Percentiles rank a stretch among this genome's conserved stretches.
These are phyloP conservation scores for Pichia sp. DNA, from an alignment of 1,139 yeast species.

Conservation along the genomic window DNA sequence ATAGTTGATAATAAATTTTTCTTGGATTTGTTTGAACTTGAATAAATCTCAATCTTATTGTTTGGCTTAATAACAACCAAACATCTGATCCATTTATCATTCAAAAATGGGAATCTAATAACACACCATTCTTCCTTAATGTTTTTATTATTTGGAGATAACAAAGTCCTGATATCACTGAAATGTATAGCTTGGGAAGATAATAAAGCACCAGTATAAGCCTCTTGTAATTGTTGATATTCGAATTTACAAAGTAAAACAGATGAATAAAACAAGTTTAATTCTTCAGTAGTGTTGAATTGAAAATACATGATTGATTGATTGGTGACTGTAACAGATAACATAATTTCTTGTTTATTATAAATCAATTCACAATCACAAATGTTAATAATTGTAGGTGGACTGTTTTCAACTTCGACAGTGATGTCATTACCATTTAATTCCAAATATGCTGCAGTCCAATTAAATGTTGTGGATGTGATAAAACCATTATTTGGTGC, in stretches of 20 bases:
- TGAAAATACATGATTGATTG: slow-evolving; percentile 34
- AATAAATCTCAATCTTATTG: slow-evolving; percentile 48
- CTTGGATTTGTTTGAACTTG: slow-evolving; percentile 38
- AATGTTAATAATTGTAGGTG: slow-evolving; percentile 44
- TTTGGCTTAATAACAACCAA: slow-evolving; percentile 35
- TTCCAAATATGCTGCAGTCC: slow-evolving; percentile 28
- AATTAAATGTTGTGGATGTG: slow-evolving; percentile 10
- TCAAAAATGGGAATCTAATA: slow-evolving; percentile 48
- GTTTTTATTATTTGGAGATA: slow-evolving; percentile 41
- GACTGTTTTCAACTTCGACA: slow-evolving; percentile 35
- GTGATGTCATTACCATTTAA: slow-evolving; percentile 49
- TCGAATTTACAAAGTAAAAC: slow-evolving; percentile 45
- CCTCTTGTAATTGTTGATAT: slow-evolving; percentile 45
- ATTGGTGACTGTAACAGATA: slow-evolving; percentile 37
- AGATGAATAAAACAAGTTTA: slow-evolving; percentile 42
- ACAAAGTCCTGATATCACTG: slow-evolving; percentile 48
- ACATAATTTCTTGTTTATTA: slow-evolving; percentile 9
- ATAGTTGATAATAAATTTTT: slow-evolving; percentile 44
- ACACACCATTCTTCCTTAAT: slow-evolving; percentile 52
- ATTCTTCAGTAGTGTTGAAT: slow-evolving; percentile 33
- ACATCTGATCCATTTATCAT: slow-evolving; percentile 50
- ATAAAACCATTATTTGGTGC: background rate
- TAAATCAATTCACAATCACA: slow-evolving; percentile 38
- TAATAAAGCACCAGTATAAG: slow-evolving; percentile 50
- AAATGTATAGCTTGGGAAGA: slow-evolving; percentile 49